Percentiles rank a stretch among this genome's conserved stretches.
phyloP scores from a whole-genome alignment of 2,329 filamentous ascomycete genomes.

The Pezicula rhizophila region DNA sequence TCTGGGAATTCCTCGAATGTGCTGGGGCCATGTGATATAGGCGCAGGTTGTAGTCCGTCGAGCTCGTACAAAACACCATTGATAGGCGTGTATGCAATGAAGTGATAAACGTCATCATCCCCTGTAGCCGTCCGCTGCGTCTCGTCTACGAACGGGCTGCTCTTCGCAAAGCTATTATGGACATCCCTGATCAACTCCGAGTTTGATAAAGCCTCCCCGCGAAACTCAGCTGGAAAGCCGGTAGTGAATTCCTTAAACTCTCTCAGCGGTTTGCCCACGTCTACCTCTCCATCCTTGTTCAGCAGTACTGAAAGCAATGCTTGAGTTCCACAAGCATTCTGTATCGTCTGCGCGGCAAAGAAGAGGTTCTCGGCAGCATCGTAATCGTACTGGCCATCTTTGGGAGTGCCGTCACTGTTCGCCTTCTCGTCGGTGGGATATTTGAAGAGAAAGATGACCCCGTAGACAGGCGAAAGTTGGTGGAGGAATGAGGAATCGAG shows the following conservation, averaged over 20 bases:
- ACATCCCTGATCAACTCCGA: conserved; percentile 53
- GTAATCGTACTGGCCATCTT: conserved; percentile 77
- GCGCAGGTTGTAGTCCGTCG: conserved; percentile 87
- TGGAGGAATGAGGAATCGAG: conserved; percentile 72
- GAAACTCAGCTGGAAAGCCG: conserved; percentile 59
- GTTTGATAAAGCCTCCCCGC: conserved; percentile 66
- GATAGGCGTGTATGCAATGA: conserved; percentile 87
- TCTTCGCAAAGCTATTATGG: conserved; percentile 69
- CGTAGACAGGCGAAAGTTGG: conserved; percentile 74
- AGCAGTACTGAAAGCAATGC: conserved; percentile 86
- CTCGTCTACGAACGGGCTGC: conserved; percentile 88
- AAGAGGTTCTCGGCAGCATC: conserved; percentile 72
- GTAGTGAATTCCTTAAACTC: conserved; percentile 69
- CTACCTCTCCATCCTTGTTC: conserved; percentile 65
- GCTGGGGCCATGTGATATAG: conserved; percentile 81
- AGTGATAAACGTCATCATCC: conserved; percentile 94
- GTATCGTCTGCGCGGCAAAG: conserved; percentile 95
- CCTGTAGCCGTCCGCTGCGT: conserved; percentile 64
- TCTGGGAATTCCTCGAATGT: conserved; percentile 64
- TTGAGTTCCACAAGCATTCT: conserved; percentile 97
- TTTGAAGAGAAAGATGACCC: conserved; percentile 99
- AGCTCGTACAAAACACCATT: conserved; percentile 83
- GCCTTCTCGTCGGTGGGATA: conserved; percentile 68
- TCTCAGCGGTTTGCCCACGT: conserved; percentile 53
- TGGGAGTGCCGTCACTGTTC: conserved; percentile 51